Conservation (phyloP, 768 basidiomycete species). For the Lentinula boryana region DNA sequence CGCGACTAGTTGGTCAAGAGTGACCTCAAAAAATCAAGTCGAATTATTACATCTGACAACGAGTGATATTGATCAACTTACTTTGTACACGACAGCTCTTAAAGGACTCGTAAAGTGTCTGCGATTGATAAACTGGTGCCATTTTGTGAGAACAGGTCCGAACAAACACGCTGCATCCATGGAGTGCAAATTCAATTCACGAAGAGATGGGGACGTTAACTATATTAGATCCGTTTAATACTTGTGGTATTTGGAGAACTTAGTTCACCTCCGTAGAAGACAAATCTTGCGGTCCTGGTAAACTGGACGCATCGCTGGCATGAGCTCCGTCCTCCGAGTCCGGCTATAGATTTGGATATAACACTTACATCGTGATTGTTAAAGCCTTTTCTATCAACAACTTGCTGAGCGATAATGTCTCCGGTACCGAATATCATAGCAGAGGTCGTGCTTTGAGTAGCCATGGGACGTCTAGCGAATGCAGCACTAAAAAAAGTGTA, state of each 20-base stretch:
- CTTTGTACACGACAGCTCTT: conserved; percentile 29
- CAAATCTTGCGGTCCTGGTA: conserved; percentile 33
- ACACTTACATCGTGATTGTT: conserved; percentile 46
- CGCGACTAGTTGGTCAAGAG: conserved; percentile 5
- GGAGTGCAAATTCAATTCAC: conserved; percentile 17
- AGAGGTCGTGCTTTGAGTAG: conserved; percentile 16
- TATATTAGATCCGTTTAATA: neutral
- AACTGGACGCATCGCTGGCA: neutral
- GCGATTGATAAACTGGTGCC: conserved; percentile 46
- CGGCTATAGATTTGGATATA: neutral
- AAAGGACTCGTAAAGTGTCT: conserved; percentile 38
- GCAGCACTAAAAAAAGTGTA: conserved; percentile 22
- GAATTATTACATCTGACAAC: too few species aligned
- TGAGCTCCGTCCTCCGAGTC: too few species aligned
- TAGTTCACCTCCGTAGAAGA: conserved; percentile 44
- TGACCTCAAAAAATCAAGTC: conserved; percentile 18
- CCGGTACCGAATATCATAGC: conserved; percentile 44
- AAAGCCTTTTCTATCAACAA: conserved; percentile 46
- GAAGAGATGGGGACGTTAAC: neutral
- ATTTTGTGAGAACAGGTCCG: conserved; percentile 55
- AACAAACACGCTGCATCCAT: conserved; percentile 28
- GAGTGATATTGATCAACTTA: neutral
- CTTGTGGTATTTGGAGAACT: neutral
- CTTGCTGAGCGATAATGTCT: conserved; percentile 61
- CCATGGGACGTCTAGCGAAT: conserved; percentile 34